These are phyloP conservation scores for Plasmopara viticola DNA, from an alignment of 352 stramenopile species.

Conservation along the genomic window DNA sequence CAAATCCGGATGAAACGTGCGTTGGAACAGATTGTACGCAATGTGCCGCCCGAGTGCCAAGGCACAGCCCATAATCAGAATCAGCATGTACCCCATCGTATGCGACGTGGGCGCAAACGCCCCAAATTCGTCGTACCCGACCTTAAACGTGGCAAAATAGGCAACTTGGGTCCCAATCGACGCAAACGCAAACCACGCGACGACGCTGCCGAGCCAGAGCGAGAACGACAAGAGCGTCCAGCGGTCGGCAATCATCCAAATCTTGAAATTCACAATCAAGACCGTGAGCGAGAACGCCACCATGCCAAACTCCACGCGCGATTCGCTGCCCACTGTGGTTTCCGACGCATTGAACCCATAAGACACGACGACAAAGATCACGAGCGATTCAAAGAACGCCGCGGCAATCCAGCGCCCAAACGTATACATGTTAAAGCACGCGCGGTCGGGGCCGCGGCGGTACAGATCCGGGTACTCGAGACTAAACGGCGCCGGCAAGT, in stretches of 20 bases:
- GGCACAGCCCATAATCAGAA: slow-evolving; percentile 60
- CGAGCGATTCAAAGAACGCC: slow-evolving; percentile 68
- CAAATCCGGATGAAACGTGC: slow-evolving; percentile 63
- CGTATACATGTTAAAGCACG: slow-evolving; percentile 76
- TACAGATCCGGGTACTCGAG: slow-evolving; percentile 78
- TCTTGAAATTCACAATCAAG: slow-evolving; percentile 93
- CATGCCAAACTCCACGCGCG: slow-evolving; percentile 78
- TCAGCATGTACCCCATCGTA: slow-evolving; percentile 53
- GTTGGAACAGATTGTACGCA: slow-evolving; percentile 75
- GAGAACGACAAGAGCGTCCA: slow-evolving; percentile 61
- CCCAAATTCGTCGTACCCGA: slow-evolving; percentile 77
- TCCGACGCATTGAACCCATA: slow-evolving; percentile 72
- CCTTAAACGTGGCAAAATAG: slow-evolving; percentile 60
- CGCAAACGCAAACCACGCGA: slow-evolving; percentile 66
- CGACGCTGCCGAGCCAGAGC: slow-evolving; percentile 57
- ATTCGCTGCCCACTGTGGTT: slow-evolving; percentile 49
- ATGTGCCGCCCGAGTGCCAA: slow-evolving; percentile 70
- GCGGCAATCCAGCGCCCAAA: slow-evolving; percentile 75
- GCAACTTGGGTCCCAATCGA: slow-evolving; percentile 44
- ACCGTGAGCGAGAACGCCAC: slow-evolving; percentile 89
- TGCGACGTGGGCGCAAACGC: slow-evolving; percentile 50
- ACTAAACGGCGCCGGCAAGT: slow-evolving; percentile 68
- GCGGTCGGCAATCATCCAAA: slow-evolving; percentile 74
- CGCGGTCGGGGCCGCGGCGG: slow-evolving; percentile 49
- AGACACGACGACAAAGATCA: slow-evolving; percentile 78